Evolutionary conservation across 139 green algal species (phyloP).

Genomic region (Chlorella sp.): DNA sequence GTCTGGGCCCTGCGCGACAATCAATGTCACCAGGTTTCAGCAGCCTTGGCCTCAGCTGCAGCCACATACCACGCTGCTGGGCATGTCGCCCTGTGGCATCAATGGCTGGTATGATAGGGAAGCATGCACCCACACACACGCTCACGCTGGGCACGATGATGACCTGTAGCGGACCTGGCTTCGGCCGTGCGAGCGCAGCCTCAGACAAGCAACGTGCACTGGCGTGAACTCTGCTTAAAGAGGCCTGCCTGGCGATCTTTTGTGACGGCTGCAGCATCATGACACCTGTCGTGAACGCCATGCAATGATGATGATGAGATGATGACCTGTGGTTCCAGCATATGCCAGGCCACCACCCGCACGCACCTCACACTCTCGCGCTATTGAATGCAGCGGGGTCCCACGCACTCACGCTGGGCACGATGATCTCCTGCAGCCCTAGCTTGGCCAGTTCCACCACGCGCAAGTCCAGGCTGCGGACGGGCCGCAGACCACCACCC

Average conservation of each 20-base stretch:
- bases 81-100: not conserved
- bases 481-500: slow-evolving; percentile 15
- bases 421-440: slow-evolving; percentile 15
- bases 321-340: too few species aligned
- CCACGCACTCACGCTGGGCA: slow-evolving; percentile 21
- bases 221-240: too few species aligned
- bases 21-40: not conserved
- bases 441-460: slow-evolving; percentile 19
- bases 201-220: too few species aligned
- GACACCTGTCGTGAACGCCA: too few species aligned
- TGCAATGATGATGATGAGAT: too few species aligned
- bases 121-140: too few species aligned
- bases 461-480: slow-evolving; percentile 18
- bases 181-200: too few species aligned
- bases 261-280: too few species aligned
- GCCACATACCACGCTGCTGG: not conserved
- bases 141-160: not conserved
- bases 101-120: not conserved
- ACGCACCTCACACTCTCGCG: too few species aligned
- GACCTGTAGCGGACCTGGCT: not conserved
- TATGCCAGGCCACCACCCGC: too few species aligned
- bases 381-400: too few species aligned
- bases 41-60: not conserved
- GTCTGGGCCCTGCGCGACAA: not conserved
- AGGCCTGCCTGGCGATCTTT: too few species aligned